A percentile compares a stretch with the other conserved stretches of the same genome.
phyloP scores from a whole-genome alignment of 768 basidiomycete species.

The Mycena albidolilacea region DNA sequence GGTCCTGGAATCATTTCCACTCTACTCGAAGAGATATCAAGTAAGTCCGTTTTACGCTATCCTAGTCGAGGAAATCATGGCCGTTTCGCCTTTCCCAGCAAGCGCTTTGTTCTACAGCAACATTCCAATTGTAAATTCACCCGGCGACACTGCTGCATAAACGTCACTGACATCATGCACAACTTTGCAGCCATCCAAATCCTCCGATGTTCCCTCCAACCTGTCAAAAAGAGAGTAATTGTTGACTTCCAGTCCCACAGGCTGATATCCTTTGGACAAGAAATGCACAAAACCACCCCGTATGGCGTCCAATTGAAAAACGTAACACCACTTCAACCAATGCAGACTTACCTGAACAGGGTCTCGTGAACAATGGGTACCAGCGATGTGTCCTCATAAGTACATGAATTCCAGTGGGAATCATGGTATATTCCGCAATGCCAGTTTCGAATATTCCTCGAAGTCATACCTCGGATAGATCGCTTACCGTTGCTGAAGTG shows the following conservation, averaged over 20 bases:
- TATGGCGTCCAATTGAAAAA: neutral
- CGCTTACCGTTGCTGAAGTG: neutral
- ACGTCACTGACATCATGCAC: neutral
- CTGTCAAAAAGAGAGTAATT: neutral
- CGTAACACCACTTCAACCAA: neutral
- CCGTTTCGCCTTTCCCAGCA: neutral
- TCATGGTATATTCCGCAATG: constrained; percentile 4
- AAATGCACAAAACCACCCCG: neutral
- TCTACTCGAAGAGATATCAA: neutral
- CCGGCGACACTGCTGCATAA: neutral
- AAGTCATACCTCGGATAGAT: neutral
- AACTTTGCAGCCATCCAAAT: neutral
- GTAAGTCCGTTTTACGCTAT: neutral
- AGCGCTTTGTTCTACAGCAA: neutral
- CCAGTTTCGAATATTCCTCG: constrained; percentile 1
- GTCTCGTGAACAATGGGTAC: neutral
- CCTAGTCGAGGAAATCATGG: neutral
- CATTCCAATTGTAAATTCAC: neutral
- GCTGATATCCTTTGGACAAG: neutral
- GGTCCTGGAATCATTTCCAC: constrained; percentile 2
- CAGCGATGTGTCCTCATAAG: neutral
- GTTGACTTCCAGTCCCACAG: neutral
- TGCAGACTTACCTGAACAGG: neutral
- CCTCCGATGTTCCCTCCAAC: neutral
- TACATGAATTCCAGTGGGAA: neutral